Evolutionary conservation across 1,284 basidiomycete genomes (phyloP), one percentile per base, ranked within the genome.

Genomic region (Cutaneotrichosporon sp.): DNA sequence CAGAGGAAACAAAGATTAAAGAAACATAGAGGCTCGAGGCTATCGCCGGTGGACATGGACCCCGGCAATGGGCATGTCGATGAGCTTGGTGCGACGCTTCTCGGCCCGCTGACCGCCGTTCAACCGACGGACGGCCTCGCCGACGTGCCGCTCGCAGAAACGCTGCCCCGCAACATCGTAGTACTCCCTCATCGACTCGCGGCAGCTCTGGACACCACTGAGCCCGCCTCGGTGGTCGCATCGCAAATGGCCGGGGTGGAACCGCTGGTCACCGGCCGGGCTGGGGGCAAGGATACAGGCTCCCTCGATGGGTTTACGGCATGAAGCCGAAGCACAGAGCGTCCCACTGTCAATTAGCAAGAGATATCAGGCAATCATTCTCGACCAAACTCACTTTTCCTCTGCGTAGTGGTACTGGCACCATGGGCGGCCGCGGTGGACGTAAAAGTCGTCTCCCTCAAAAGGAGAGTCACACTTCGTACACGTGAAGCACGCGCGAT

Each of bases 381-480:
- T 35, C 17, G 16, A 16, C 34, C 7, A 6, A 35, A 70, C 74
- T 68, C 56, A 76, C 74, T 92, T 92, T 50, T 83, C 84, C 74
- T 90, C 86, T 70, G 91, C 88, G 66, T 93, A 93, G 71, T 92
- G 90, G 68, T 87, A 88, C 34, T 84, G 86, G 67, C 90, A 94
- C 68, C 85, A 84, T 2, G 90, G 90, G 65, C 86, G 86, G 49
- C 88, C 88, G 64, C 87, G 85, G 61, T 84, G 83, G 43, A 93
- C 88, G 70, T 92, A 93, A 72, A 94, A 93, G 31, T 83, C 81
- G 68, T 86, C 86, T 70, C 88, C 88, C 5, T 87, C 87, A 77
- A 93, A 93, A 1, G 88, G 84, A 83, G 84, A 83, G 65, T 88
- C 82, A 72, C 90, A 93, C 3, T 78, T 81, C 59, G 83, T 79